phyloP scores from a whole-genome alignment of 257 asterid genomes.

The Lycium ferocissimum region DNA sequence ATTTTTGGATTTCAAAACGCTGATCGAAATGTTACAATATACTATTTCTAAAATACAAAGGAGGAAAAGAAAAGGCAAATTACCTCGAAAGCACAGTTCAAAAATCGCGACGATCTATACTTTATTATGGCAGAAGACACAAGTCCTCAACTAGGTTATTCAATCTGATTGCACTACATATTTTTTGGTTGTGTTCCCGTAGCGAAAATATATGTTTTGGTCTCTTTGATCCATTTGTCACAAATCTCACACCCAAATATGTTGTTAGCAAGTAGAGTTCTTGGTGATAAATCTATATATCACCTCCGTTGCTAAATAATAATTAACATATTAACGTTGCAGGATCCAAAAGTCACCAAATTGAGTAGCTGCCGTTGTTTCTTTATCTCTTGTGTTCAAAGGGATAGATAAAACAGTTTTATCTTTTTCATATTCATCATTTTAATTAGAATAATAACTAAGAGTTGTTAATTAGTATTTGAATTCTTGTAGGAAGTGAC shows the following conservation, averaged over 20 bases:
- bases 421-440: neutral
- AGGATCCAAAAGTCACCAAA: constrained; percentile 10
- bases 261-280: neutral
- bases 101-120: neutral
- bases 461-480: neutral
- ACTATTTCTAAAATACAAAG: neutral
- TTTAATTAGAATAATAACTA: neutral
- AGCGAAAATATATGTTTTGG: no score
- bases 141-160: neutral
- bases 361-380: neutral
- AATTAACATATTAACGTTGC: neutral
- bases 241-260: constrained; percentile 8
- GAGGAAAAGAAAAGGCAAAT: neutral
- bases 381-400: neutral
- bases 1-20: neutral
- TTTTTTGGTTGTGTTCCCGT: neutral
- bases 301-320: neutral
- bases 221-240: neutral
- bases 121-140: neutral
- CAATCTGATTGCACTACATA: neutral
- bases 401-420: neutral
- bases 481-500: neutral
- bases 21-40: neutral
- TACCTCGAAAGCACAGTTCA: neutral
- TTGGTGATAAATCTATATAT: neutral